Conservation (phyloP, 306 rosid genomes). For the Cucurbita moschata region DNA sequence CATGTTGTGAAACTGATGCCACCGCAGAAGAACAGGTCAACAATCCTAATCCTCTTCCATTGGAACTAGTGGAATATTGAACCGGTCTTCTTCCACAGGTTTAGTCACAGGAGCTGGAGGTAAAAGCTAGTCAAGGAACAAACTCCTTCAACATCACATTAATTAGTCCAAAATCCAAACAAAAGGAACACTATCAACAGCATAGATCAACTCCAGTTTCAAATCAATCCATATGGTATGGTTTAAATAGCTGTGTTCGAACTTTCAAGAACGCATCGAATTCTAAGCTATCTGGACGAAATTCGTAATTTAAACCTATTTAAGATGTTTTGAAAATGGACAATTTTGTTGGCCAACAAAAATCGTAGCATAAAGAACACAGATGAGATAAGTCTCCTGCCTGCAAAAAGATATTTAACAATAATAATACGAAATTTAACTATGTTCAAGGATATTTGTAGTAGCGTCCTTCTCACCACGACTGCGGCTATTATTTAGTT, state of each 20-base stretch:
- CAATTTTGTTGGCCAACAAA: not conserved
- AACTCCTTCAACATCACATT: not conserved
- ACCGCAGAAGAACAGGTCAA: not conserved
- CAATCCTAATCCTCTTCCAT: conserved; percentile 53
- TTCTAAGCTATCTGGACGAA: not conserved
- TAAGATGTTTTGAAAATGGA: not conserved
- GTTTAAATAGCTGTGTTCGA: not conserved
- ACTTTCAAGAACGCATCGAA: not conserved
- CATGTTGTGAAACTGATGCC: not conserved
- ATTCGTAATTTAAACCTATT: not conserved
- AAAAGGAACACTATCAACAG: not conserved
- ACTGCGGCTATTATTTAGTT: conserved; percentile 61
- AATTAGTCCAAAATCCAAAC: not conserved
- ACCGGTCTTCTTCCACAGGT: conserved; percentile 69
- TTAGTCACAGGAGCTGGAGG: conserved; percentile 45
- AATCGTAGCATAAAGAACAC: not conserved
- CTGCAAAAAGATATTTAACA: not conserved
- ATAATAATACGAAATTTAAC: not conserved
- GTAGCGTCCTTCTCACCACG: conserved; percentile 78
- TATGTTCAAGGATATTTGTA: conserved; percentile 54
- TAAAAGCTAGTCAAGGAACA: conserved; percentile 24
- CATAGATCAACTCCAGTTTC: too few relatives aligned
- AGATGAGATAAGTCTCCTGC: not conserved
- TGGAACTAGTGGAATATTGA: conserved; percentile 78
- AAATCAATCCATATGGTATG: too few relatives aligned